Base-by-base conservation (phyloP, 1,284 basidiomycete genomes). In the Ceratobasidium sp. region DNA sequence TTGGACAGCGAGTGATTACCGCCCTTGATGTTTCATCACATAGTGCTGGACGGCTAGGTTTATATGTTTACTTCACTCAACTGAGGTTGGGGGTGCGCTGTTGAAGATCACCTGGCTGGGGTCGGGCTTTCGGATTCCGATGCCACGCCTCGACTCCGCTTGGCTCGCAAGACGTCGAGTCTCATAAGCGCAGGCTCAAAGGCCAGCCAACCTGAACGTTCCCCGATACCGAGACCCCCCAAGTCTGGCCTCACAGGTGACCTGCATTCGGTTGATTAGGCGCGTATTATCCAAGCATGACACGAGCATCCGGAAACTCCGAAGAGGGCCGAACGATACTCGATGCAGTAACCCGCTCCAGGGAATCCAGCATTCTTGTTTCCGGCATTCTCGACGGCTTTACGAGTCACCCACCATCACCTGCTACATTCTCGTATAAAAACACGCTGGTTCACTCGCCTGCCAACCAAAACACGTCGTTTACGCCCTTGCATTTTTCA, bases 311-410 rank as follows among this genome's bases (percentile, higher is more conserved):
- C 34, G 53, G 39, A 61, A 71, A 49, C 41, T 34, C 68, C 68
- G 66, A 69, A 51, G 19, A 39, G 16, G 48, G n/a, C 53, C 66
- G 37, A 59, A 43, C 41, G 31, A 24, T 49, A 29, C 54, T 29
- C 56, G 27, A 39, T 64, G 46, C 43, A 19, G 46, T 43, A 43
- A 43, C 62, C 13, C 62, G 62, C 46, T 39, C 41, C 68, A 29
- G 43, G 22, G 56, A 71, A 71, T 59, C 68, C 16, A 56, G 22
- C 54, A 71, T 71, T 59, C 53, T 71, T 59, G 29, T 71, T 48
- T 46, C 54, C 24, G n/a, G 51, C 51, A 69, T 69, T n/a, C 39
- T 69, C 34, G 49, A 69, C 39, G 56, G 54, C 37, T 61, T 71
- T 54, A 61, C 68, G 56, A 39, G 43, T 71, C 68, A 71, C 29